phyloP scores from a whole-genome alignment of 495 filamentous ascomycete genomes.

The Parmelia sp. region DNA sequence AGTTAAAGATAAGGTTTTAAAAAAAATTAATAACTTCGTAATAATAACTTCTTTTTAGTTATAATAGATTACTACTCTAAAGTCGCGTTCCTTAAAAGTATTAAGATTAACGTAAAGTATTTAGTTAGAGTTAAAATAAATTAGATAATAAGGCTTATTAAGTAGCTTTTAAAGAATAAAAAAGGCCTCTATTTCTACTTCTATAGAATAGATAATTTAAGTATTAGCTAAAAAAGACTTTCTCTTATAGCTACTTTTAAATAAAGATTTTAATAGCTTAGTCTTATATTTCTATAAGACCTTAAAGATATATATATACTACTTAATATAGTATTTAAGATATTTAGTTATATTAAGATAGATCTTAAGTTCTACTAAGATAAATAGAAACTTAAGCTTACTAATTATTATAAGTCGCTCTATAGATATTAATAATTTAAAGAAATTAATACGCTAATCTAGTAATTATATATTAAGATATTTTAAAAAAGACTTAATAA shows the following conservation, averaged over 20 bases:
- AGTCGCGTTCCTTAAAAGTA: slow-evolving; percentile 12
- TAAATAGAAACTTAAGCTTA: neutral
- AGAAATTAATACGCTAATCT: no score
- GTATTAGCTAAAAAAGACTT: neutral
- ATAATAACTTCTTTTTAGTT: slow-evolving; percentile 1
- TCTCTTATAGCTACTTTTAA: no score
- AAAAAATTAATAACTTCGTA: neutral
- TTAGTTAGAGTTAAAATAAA: neutral
- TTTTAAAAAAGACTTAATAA: no score
- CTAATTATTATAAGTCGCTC: neutral
- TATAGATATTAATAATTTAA: neutral
- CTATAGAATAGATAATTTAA: neutral
- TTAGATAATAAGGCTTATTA: neutral
- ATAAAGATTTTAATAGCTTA: no score
- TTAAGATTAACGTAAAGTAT: slow-evolving; percentile 11
- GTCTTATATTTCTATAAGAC: slow-evolving; percentile 7
- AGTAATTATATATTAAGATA: no score
- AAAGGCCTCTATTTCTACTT: neutral
- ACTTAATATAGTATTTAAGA: slow-evolving; percentile 7
- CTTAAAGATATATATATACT: slow-evolving; percentile 6
- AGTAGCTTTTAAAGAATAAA: neutral
- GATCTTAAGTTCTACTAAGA: no score
- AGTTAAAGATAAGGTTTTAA: no score
- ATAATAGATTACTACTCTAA: slow-evolving; percentile 16
- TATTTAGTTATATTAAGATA: slow-evolving; percentile 4